These are phyloP conservation scores for Paramecium tetraurelia DNA, from an alignment of 73 alveolate genomes.

Conservation along the genomic window DNA sequence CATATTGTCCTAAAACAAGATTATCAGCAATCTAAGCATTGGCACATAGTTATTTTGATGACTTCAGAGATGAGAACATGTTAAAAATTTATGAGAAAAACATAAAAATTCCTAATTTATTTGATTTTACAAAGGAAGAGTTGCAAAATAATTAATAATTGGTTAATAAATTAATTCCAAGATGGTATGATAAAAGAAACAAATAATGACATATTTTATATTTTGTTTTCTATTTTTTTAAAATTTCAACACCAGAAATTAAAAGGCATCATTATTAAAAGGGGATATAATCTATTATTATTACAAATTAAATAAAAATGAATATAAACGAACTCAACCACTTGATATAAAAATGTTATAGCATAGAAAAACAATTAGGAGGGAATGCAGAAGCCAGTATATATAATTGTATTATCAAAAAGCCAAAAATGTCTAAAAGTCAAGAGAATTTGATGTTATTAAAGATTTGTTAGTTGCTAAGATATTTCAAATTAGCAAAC, in stretches of 20 bases:
- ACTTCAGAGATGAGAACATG: conserved; percentile 64
- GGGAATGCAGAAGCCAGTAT: conserved; percentile 41
- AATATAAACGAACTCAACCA: not conserved
- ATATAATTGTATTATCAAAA: not conserved
- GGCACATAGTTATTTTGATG: conserved; percentile 79
- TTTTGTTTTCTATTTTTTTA: not conserved
- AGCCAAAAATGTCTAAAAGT: too few species aligned
- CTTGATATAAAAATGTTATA: not conserved
- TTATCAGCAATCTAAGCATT: conserved; percentile 69
- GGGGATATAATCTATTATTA: not conserved
- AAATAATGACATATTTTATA: not conserved
- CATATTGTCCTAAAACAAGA: conserved; percentile 79
- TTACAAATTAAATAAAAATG: not conserved
- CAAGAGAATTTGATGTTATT: conserved; percentile 37
- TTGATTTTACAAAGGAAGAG: conserved; percentile 43
- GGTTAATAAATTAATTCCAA: conserved; percentile 27
- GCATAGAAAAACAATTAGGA: conserved; percentile 18
- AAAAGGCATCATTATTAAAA: not conserved
- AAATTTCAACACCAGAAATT: not conserved
- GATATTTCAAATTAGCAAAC: not conserved
- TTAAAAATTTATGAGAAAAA: not conserved
- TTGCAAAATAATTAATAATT: not conserved
- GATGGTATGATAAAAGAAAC: conserved; percentile 31
- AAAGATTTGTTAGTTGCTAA: not conserved
- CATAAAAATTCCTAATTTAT: not conserved